A percentile compares a stretch with the other conserved stretches of the same genome.
Evolutionary conservation across 768 basidiomycete species (phyloP).

Genomic region (Trametes cingulata): DNA sequence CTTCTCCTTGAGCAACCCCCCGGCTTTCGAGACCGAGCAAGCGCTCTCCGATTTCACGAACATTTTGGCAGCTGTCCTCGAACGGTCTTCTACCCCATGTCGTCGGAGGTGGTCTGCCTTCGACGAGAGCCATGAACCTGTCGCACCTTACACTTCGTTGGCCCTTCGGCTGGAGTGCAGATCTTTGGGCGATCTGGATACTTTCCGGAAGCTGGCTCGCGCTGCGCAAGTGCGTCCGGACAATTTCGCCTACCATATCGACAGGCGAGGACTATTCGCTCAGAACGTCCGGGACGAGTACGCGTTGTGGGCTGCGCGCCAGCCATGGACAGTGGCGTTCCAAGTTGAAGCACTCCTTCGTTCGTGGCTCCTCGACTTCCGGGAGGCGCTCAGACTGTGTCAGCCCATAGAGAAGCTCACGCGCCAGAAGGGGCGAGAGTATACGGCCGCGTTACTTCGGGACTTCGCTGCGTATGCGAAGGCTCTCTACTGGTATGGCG

Average conservation of each 20-base stretch:
- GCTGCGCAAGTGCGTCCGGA: slow-evolving; percentile 37
- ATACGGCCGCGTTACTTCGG: slow-evolving; percentile 44
- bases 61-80: neutral
- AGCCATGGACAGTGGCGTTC: slow-evolving; percentile 58
- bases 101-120: slow-evolving; percentile 44
- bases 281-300: slow-evolving; percentile 33
- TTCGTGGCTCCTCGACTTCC: slow-evolving; percentile 46
- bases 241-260: slow-evolving; percentile 41
- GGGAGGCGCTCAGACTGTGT: slow-evolving; percentile 49
- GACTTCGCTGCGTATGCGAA: slow-evolving; percentile 36
- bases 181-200: slow-evolving; percentile 33
- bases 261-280: slow-evolving; percentile 48
- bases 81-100: neutral
- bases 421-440: slow-evolving; percentile 33
- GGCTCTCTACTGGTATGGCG: slow-evolving; percentile 23
- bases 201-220: slow-evolving; percentile 42
- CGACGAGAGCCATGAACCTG: slow-evolving; percentile 38
- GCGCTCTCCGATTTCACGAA: neutral
- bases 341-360: slow-evolving; percentile 51
- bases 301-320: slow-evolving; percentile 33
- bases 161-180: slow-evolving; percentile 52
- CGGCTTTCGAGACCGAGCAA: slow-evolving; percentile 37
- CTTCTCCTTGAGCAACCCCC: slow-evolving; percentile 44
- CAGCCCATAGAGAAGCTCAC: slow-evolving; percentile 36
- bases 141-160: slow-evolving; percentile 54